These are phyloP conservation scores for Alternaria burnsii DNA, from an alignment of 2,329 filamentous ascomycete genomes.

Conservation along the genomic window DNA sequence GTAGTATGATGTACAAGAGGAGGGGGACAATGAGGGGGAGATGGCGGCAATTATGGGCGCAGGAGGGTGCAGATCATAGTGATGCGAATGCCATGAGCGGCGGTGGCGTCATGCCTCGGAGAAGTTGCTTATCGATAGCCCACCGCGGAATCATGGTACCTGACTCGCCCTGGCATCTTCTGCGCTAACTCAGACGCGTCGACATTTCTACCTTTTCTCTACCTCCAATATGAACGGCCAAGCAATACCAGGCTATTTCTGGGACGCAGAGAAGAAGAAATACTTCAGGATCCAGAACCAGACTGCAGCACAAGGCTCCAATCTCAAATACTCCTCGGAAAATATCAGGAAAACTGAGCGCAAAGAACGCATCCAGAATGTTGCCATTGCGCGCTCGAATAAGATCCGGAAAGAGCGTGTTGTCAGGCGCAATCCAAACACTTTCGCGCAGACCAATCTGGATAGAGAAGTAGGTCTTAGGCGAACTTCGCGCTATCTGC, in stretches of 20 bases:
- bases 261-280: constrained; percentile 57
- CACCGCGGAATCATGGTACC: constrained; percentile 11
- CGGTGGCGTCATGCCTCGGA: constrained; percentile 38
- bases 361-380: constrained; percentile 31
- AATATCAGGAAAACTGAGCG: constrained; percentile 51
- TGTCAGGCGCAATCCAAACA: constrained; percentile 26
- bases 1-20: neutral
- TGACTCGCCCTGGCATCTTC: constrained; percentile 25
- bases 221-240: constrained; percentile 47
- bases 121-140: constrained; percentile 26
- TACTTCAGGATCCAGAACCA: constrained; percentile 59
- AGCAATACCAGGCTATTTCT: constrained; percentile 60
- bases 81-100: constrained; percentile 25
- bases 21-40: constrained; percentile 5
- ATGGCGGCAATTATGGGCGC: constrained; percentile 20
- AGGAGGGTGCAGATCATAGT: constrained; percentile 11
- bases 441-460: constrained; percentile 28
- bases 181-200: neutral
- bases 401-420: constrained; percentile 38
- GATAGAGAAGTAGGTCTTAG: constrained; percentile 40
- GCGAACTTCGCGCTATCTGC: constrained; percentile 28
- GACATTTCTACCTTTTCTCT: neutral
- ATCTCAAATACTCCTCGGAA: constrained; percentile 52
- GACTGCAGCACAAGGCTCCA: constrained; percentile 41
- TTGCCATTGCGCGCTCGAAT: constrained; percentile 11